These are phyloP conservation scores for Emericellopsis atlantica DNA, from an alignment of 2,329 filamentous ascomycete genomes.

Conservation along the genomic window DNA sequence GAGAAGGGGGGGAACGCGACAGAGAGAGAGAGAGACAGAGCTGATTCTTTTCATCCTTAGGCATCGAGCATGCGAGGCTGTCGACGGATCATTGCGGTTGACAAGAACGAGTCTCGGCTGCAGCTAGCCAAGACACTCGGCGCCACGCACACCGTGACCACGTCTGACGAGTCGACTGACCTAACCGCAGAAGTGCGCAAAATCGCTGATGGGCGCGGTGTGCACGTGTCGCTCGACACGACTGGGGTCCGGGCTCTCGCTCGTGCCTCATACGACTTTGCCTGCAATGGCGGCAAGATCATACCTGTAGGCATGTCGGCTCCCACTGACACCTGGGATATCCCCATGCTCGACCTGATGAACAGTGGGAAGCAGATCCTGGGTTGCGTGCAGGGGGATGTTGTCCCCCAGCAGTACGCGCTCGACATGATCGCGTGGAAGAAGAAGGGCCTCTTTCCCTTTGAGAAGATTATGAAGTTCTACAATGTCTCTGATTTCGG, in stretches of 20 bases:
- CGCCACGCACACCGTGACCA: conserved; percentile 17
- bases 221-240: conserved; percentile 34
- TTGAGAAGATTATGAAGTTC: conserved; percentile 17
- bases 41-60: neutral
- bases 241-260: conserved; percentile 28
- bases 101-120: conserved; percentile 12
- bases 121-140: conserved; percentile 16
- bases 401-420: conserved; percentile 26
- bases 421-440: conserved; percentile 19
- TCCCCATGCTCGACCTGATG: conserved; percentile 32
- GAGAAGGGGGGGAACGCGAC: too few relatives aligned
- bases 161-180: conserved; percentile 4
- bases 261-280: conserved; percentile 24
- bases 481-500: conserved; percentile 16
- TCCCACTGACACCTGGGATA: conserved; percentile 23
- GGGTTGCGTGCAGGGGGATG: conserved; percentile 20
- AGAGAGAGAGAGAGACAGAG: too few relatives aligned
- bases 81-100: conserved; percentile 15
- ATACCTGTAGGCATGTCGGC: conserved; percentile 36
- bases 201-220: conserved; percentile 31
- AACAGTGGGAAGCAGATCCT: conserved; percentile 31
- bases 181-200: conserved; percentile 13
- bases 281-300: conserved; percentile 30
- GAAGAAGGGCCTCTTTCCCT: conserved; percentile 16
- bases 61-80: conserved; percentile 14